Percentiles rank a stretch among this genome's conserved stretches.
phyloP scores from a whole-genome alignment of 1,139 yeast genomes.

The Blastobotrys aristatus region DNA sequence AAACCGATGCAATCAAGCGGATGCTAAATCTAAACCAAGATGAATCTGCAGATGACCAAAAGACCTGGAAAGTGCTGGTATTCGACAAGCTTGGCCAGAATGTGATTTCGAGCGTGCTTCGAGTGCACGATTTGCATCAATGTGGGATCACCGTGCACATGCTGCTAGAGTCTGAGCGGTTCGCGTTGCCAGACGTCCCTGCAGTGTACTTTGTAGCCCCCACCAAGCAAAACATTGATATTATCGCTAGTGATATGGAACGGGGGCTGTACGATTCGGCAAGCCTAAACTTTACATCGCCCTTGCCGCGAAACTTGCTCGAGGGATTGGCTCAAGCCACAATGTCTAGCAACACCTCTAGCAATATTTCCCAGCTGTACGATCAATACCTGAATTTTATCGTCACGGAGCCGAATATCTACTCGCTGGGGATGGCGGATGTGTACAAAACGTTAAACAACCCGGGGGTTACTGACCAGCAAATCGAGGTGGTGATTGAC shows the following conservation, averaged over 20 bases:
- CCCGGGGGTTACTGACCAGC: conserved; percentile 68
- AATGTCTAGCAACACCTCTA: conserved; percentile 59
- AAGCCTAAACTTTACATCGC: conserved; percentile 82
- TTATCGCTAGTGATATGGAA: conserved; percentile 66
- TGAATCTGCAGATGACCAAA: conserved; percentile 11
- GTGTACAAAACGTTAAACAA: conserved; percentile 66
- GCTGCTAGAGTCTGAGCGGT: conserved; percentile 60
- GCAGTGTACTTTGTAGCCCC: conserved; percentile 91
- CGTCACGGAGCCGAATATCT: conserved; percentile 88
- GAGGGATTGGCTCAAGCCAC: conserved; percentile 88
- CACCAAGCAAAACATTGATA: conserved; percentile 63
- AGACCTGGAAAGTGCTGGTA: conserved; percentile 90
- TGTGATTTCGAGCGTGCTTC: conserved; percentile 77
- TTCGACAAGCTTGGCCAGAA: conserved; percentile 78
- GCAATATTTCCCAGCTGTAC: conserved; percentile 74
- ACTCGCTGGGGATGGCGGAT: conserved; percentile 64
- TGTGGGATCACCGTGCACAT: conserved; percentile 91
- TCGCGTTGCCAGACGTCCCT: conserved; percentile 88
- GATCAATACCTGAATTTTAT: conserved; percentile 91
- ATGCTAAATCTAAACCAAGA: conserved; percentile 72
- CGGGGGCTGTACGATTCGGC: conserved; percentile 70
- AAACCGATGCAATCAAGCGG: conserved; percentile 58
- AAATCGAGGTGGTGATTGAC: conserved; percentile 64
- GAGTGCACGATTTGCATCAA: conserved; percentile 83
- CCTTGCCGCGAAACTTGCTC: conserved; percentile 66